phyloP scores from a whole-genome alignment of 306 rosid genomes.

The Quercus cerris region DNA sequence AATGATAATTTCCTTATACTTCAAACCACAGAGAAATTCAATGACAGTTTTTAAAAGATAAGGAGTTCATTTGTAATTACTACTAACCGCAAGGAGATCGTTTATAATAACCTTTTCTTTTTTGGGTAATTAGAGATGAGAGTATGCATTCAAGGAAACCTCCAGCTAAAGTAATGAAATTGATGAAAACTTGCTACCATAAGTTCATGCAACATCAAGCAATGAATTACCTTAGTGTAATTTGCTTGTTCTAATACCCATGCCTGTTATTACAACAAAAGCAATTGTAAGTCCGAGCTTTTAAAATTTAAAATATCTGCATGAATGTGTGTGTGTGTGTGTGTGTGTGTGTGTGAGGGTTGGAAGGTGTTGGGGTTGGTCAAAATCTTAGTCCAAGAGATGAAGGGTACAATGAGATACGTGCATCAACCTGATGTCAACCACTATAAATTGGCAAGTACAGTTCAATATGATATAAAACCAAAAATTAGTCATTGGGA shows the following conservation, averaged over 20 bases:
- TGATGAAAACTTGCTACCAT: constrained; percentile 7
- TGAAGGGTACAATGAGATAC: not conserved
- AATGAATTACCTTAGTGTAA: constrained; percentile 67
- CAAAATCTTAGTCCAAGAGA: not conserved
- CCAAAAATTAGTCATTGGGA: not conserved
- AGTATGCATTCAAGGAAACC: not conserved
- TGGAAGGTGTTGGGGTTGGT: not conserved
- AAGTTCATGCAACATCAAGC: constrained; percentile 10
- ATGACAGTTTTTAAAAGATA: not conserved
- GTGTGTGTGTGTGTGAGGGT: not conserved
- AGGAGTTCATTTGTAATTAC: not conserved
- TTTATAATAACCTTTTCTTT: not conserved
- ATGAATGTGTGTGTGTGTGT: not conserved
- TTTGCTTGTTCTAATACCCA: constrained; percentile 73
- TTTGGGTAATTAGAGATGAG: not conserved
- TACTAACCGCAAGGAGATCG: not conserved
- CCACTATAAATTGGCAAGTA: not conserved
- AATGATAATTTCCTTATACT: not conserved
- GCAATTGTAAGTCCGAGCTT: constrained; percentile 7
- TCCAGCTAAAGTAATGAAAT: not conserved
- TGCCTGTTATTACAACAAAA: constrained; percentile 44
- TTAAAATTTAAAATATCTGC: not conserved
- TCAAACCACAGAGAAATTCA: not conserved
- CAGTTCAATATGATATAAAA: not conserved
- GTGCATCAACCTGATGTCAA: not conserved